A percentile compares a stretch with the other conserved stretches of the same genome.
These are phyloP conservation scores for Metarhizium sp. DNA, from an alignment of 2,329 filamentous ascomycete genomes.

Conservation along the genomic window DNA sequence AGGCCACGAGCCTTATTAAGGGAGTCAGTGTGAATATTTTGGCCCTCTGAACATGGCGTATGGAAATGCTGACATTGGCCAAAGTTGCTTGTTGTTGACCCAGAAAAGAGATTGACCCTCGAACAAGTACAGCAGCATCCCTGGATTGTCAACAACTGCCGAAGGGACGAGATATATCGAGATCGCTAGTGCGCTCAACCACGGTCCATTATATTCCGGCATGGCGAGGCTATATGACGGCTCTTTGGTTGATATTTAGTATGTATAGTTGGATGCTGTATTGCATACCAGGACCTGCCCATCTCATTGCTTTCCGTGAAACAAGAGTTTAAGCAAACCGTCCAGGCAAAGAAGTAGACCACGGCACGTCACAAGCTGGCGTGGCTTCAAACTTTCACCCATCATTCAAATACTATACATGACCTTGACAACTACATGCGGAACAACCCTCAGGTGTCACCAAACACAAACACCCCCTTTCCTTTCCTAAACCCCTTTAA, in stretches of 20 bases:
- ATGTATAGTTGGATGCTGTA: too few relatives aligned
- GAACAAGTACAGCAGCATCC: constrained; percentile 12
- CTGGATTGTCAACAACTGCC: constrained; percentile 14
- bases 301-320: too few relatives aligned
- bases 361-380: background rate
- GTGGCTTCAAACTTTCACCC: background rate
- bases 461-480: constrained; percentile 84
- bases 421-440: too few relatives aligned
- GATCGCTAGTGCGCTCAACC: too few relatives aligned
- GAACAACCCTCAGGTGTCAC: constrained; percentile 35
- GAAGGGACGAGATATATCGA: background rate
- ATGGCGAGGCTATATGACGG: too few relatives aligned
- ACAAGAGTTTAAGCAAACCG: background rate
- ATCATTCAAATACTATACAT: background rate
- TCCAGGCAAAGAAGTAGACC: background rate
- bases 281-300: too few relatives aligned
- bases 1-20: constrained; percentile 12
- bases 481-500: constrained; percentile 76
- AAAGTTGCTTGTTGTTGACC: constrained; percentile 12
- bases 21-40: constrained; percentile 6
- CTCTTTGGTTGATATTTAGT: too few relatives aligned
- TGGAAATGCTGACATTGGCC: background rate
- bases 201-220: too few relatives aligned
- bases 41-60: background rate
- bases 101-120: constrained; percentile 11